Conservation (phyloP, 805 yeast species). For the Barnettozyma sucrosica region DNA sequence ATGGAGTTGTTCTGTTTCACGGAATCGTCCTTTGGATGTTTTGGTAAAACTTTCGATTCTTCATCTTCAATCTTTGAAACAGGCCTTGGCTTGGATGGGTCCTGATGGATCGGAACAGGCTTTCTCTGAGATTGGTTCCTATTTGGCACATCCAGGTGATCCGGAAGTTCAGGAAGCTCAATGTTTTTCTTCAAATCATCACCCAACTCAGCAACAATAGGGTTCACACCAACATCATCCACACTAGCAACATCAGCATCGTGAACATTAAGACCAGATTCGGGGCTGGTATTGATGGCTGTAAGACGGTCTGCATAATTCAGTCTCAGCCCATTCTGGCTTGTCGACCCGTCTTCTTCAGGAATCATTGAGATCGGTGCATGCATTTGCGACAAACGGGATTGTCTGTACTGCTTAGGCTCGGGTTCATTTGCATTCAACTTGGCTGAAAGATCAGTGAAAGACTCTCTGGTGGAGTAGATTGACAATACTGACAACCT, state of each 20-base stretch:
- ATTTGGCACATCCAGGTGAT: constrained; percentile 13
- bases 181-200: constrained; percentile 8
- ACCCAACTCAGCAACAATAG: constrained; percentile 8
- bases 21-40: constrained; percentile 10
- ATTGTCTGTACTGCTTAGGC: constrained; percentile 1
- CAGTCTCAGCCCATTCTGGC: constrained; percentile 26
- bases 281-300: constrained; percentile 13
- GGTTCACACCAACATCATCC: constrained; percentile 5
- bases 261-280: constrained; percentile 2
- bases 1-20: constrained; percentile 14
- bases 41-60: constrained; percentile 10
- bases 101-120: constrained; percentile 26
- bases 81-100: constrained; percentile 7
- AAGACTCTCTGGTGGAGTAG: constrained; percentile 63
- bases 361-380: constrained; percentile 13
- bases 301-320: constrained; percentile 36
- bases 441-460: constrained; percentile 47
- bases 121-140: constrained; percentile 5
- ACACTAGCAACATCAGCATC: constrained; percentile 1
- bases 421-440: constrained; percentile 24
- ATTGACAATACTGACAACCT: constrained; percentile 67
- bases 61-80: constrained; percentile 16
- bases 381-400: constrained; percentile 7
- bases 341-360: constrained; percentile 20
- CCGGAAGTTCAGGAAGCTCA: constrained; percentile 24